Evolutionary conservation across 1,139 yeast genomes (phyloP).

Genomic region (Hansenula anomala): DNA sequence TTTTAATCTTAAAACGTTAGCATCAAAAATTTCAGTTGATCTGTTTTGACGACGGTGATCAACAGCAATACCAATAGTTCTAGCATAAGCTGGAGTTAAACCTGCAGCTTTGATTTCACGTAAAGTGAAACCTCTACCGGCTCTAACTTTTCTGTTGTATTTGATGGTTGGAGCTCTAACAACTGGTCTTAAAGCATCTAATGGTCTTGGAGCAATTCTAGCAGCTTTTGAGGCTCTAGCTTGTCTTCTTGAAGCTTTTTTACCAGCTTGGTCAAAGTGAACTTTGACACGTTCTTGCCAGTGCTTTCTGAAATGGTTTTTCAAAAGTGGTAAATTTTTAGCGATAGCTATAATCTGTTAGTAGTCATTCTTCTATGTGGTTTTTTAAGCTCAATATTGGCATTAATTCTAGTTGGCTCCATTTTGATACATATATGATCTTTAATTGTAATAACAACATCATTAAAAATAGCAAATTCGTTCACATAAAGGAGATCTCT

Average conservation of each 20-base stretch:
- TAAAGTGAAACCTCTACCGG: constrained; percentile 97
- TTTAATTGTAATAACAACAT: background rate
- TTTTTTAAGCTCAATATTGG: too few species aligned
- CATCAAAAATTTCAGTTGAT: constrained; percentile 87
- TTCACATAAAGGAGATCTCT: too few species aligned
- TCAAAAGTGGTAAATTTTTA: constrained; percentile 93
- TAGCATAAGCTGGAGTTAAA: constrained; percentile 86
- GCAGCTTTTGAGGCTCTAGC: constrained; percentile 92
- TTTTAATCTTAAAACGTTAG: constrained; percentile 90
- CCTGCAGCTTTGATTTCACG: constrained; percentile 98
- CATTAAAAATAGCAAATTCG: too few species aligned
- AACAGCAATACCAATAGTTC: constrained; percentile 95
- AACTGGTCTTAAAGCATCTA: constrained; percentile 90
- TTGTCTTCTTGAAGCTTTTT: constrained; percentile 91
- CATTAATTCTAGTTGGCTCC: too few species aligned
- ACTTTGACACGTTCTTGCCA: constrained; percentile 99
- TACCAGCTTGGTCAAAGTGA: constrained; percentile 98
- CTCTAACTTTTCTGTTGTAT: constrained; percentile 98
- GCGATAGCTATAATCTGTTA: constrained; percentile 64
- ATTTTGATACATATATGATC: too few species aligned
- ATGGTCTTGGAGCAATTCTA: constrained; percentile 90
- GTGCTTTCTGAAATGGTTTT: constrained; percentile 95
- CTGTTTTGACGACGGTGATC: constrained; percentile 99
- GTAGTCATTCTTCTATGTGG: background rate
- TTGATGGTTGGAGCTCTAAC: constrained; percentile 96